Conservation (phyloP, 306 rosid species). For the Lotus japonicus region DNA sequence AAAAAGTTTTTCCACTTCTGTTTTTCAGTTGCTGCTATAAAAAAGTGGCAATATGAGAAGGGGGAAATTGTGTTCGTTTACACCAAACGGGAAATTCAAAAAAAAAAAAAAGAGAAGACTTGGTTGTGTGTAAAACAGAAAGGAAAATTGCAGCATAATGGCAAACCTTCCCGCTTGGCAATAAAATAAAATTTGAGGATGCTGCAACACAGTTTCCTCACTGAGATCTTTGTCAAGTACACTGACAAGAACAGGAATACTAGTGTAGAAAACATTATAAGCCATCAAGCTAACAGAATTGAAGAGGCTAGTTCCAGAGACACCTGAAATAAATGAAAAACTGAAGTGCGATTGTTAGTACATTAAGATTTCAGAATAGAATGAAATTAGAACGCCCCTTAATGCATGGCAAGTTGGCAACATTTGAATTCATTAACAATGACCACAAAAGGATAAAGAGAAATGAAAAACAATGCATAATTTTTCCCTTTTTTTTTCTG, state of each 20-base stretch:
- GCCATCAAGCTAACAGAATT: constrained; percentile 99
- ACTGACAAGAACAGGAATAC: constrained; percentile 38
- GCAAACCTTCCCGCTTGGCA: constrained; percentile 97
- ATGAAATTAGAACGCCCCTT: constrained; percentile 1
- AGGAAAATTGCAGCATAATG: constrained; percentile 16
- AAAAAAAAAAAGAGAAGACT: not conserved
- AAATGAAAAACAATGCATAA: not conserved
- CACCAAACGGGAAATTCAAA: not conserved
- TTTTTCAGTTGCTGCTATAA: constrained; percentile 11
- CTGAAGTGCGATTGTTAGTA: constrained; percentile 59
- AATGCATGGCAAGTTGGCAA: not conserved
- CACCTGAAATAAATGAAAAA: constrained; percentile 96
- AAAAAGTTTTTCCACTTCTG: not conserved
- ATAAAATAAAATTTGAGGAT: constrained; percentile 97
- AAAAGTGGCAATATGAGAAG: not conserved
- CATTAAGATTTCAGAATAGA: not conserved
- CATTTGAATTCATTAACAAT: constrained; percentile 6
- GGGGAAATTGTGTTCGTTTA: not conserved
- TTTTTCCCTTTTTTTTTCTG: not conserved
- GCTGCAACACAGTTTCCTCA: constrained; percentile 97
- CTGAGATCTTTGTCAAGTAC: constrained; percentile 96
- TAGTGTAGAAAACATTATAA: constrained; percentile 80
- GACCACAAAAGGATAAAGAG: not conserved
- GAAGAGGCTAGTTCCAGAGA: constrained; percentile 98
- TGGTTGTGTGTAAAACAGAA: not conserved